Evolutionary conservation across 257 asterid genomes (phyloP).

Genomic region (Salvia rosmarinus): DNA sequence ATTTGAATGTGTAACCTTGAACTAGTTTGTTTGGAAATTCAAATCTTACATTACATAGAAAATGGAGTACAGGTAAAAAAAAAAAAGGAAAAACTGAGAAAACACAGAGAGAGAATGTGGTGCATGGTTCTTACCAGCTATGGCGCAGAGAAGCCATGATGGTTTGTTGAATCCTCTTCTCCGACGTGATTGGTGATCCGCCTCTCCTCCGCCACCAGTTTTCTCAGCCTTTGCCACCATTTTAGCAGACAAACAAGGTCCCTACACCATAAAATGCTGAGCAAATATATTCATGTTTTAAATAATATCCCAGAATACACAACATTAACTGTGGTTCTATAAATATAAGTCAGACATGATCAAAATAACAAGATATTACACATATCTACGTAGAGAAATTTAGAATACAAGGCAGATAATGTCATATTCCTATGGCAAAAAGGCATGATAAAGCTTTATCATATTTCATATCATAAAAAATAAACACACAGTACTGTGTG

Average conservation of each 20-base stretch:
- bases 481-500: neutral
- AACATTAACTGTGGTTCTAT: neutral
- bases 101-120: neutral
- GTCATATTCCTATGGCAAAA: neutral
- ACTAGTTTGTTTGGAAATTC: conserved; percentile 14
- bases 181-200: conserved; percentile 45
- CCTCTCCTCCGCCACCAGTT: conserved; percentile 40
- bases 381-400: too few relatives aligned
- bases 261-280: conserved; percentile 33
- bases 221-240: conserved; percentile 58
- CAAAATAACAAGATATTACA: too few relatives aligned
- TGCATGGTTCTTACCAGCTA: conserved; percentile 60
- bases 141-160: conserved; percentile 89
- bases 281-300: neutral
- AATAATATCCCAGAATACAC: conserved; percentile 15
- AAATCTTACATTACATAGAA: neutral
- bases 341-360: conserved; percentile 11
- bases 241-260: conserved; percentile 24
- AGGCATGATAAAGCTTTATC: too few relatives aligned
- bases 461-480: too few relatives aligned
- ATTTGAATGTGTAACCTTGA: conserved; percentile 25
- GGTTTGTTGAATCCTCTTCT: conserved; percentile 65
- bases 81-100: neutral
- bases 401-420: too few relatives aligned
- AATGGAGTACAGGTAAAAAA: neutral